A percentile compares a stretch with the other conserved stretches of the same genome.
phyloP scores from a whole-genome alignment of 75 land plant genomes.

The Larix kaempferi region DNA sequence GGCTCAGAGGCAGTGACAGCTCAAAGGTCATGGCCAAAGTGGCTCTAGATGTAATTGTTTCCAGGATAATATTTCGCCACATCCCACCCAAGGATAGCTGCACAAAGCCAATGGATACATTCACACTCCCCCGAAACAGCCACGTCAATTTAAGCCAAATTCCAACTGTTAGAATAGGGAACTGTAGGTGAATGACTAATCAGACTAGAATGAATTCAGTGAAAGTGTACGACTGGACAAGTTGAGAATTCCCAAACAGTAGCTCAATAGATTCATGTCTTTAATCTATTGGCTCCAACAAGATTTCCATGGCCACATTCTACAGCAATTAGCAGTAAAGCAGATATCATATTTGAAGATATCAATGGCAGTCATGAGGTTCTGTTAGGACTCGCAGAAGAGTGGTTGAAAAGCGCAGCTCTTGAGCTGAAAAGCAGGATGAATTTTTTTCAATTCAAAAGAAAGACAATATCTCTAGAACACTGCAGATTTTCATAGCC shows the following conservation, averaged over 20 bases:
- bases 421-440: neutral
- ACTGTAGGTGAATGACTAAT: neutral
- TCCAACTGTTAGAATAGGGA: neutral
- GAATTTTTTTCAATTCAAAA: neutral
- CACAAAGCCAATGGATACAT: neutral
- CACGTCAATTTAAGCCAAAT: neutral
- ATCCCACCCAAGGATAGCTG: neutral
- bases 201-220: neutral
- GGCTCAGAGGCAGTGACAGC: neutral
- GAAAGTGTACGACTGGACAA: neutral
- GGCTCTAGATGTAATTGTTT: neutral
- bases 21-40: neutral
- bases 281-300: neutral
- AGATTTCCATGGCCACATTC: neutral
- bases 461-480: too few species aligned
- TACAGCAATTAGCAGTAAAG: neutral
- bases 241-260: neutral
- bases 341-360: neutral
- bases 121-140: neutral
- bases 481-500: too few species aligned
- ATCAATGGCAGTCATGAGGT: neutral
- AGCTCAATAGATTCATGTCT: neutral
- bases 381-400: neutral
- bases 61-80: neutral
- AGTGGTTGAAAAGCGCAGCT: neutral